Conservation (phyloP, 2,329 filamentous ascomycete species). For the Calcarisporium arbuscula region DNA sequence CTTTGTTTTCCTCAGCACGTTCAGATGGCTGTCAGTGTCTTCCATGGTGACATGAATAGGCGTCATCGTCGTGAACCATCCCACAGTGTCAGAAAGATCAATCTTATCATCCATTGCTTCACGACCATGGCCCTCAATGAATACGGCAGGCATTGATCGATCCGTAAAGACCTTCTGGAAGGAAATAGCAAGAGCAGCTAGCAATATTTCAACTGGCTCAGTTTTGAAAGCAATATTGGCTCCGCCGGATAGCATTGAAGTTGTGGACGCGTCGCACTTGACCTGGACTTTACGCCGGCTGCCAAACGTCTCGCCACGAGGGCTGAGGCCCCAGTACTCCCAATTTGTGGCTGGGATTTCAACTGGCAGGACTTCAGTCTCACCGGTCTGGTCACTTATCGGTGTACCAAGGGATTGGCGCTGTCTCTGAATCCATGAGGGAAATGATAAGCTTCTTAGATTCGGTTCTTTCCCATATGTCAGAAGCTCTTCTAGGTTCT, state of each 20-base stretch:
- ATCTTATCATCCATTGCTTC: constrained; percentile 21
- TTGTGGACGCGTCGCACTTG: constrained; percentile 1
- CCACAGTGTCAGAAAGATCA: constrained; percentile 24
- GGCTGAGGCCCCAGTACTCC: constrained; percentile 2
- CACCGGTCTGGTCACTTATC: no score
- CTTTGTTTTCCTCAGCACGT: constrained; percentile 14
- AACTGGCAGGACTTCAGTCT: not conserved
- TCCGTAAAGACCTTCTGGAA: constrained; percentile 20
- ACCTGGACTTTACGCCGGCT: not conserved
- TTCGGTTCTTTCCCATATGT: not conserved
- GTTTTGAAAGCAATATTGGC: constrained; percentile 7
- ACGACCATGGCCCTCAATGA: constrained; percentile 26
- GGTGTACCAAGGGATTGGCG: no score
- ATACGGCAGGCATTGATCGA: constrained; percentile 18
- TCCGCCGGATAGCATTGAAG: constrained; percentile 2
- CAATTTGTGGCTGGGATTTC: constrained; percentile 2
- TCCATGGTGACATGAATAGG: constrained; percentile 13
- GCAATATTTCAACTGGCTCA: constrained; percentile 8
- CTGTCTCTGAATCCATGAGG: not conserved
- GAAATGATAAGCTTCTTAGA: not conserved
- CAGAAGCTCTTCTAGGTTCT: constrained; percentile 7
- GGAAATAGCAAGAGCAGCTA: constrained; percentile 16
- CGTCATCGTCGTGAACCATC: constrained; percentile 29
- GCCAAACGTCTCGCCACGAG: constrained; percentile 3
- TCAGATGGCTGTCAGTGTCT: not conserved